phyloP scores from a whole-genome alignment of 805 yeast species.

The Kodamaea sagamina region DNA sequence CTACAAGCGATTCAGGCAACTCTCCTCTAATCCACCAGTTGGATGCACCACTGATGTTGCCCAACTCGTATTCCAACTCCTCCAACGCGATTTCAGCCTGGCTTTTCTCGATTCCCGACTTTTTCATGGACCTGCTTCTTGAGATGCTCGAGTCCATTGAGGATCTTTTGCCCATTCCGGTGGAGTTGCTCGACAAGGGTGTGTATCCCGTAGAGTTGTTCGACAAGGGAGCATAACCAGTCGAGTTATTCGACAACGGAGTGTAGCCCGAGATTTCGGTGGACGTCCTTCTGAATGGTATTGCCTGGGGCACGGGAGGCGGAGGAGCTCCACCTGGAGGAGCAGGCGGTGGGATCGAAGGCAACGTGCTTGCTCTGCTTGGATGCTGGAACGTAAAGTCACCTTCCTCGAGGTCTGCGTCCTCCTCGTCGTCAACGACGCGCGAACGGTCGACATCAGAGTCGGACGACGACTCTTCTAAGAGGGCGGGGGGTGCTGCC shows the following conservation, averaged over 20 bases:
- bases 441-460: conserved; percentile 6
- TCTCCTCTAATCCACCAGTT: conserved; percentile 71
- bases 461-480: conserved; percentile 1
- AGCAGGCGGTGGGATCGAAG: conserved; percentile 19
- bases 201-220: conserved; percentile 15
- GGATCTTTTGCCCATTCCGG: conserved; percentile 17
- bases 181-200: conserved; percentile 13
- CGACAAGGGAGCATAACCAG: conserved; percentile 6
- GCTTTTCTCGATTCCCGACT: conserved; percentile 20
- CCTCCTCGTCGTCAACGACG: conserved; percentile 16
- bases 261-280: conserved; percentile 11
- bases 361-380: conserved; percentile 16
- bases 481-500: conserved; percentile 11
- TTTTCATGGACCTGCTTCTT: conserved; percentile 19
- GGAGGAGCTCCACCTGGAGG: conserved; percentile 16
- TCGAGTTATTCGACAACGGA: conserved; percentile 2
- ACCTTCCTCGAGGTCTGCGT: conserved; percentile 20
- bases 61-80: conserved; percentile 33
- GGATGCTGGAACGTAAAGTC: conserved; percentile 28
- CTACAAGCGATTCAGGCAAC: conserved; percentile 54
- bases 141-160: conserved; percentile 20
- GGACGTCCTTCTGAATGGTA: conserved; percentile 17
- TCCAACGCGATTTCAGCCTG: conserved; percentile 32
- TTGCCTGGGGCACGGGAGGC: conserved; percentile 8
- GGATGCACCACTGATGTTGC: conserved; percentile 26